Evolutionary conservation across 306 rosid genomes (phyloP), one percentile per base, ranked within the genome.

Genomic region (Castanospermum australe): DNA sequence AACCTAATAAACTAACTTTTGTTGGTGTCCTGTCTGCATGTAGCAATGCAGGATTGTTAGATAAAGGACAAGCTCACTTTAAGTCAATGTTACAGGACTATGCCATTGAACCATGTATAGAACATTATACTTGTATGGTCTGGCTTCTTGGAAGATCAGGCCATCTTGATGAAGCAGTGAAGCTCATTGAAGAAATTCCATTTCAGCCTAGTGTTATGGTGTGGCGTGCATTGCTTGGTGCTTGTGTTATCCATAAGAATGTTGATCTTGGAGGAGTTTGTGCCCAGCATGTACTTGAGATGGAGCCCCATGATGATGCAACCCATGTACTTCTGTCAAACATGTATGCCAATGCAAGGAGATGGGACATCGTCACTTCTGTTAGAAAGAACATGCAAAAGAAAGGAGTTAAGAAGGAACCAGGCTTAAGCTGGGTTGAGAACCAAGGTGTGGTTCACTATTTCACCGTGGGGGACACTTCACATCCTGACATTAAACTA

Each of bases 221-320:
- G 24, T 62, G 67, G 67, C 67, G 45, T 15, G 20, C 67, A 32
- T 32, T 62, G 67, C 67, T 62, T 32, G 45, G 67, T 32, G 67
- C 67, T 62, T 62, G 45, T 30, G 67, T 32, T 24, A 62, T 62
- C 25, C 67, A 33, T 33, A 62, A 62, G 2, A 14, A 62, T 62
- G 21, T 62, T 14, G 67, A 62, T 17, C 45, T 62, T 62, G 45
- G 45, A 33, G 33, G 25, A 62, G 44, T 62, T 62, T 62, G 45
- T 62, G 67, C 67, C 5, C 24, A 62, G 42, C 67, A 9, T 30
- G 67, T 62, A 25, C 67, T 62, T 62, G 67, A 62, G 67, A 62
- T 32, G 44, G 67, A 62, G 39, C 67, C 67, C 14, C 41, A 62
- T 62, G 67, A 62, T 33, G 45, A 62, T 0, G 67, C 67, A 33